Conservation (phyloP, 192 early-diverging fungal species). For the Funneliformis geosporum region DNA sequence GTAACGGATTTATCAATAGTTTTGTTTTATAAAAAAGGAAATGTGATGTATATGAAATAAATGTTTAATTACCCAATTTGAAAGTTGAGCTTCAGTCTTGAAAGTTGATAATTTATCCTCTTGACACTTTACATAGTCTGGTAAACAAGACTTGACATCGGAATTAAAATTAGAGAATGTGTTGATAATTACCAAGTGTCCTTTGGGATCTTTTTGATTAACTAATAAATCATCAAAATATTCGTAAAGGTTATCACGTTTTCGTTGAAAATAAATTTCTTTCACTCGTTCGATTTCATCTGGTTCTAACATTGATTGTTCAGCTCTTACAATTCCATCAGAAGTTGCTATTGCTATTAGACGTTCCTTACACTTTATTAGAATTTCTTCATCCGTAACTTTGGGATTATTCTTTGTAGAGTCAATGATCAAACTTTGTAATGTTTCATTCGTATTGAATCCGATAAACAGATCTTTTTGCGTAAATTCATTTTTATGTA, state of each 20-base stretch:
- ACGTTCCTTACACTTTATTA: constrained; percentile 9
- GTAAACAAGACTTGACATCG: constrained; percentile 26
- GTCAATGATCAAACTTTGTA: constrained; percentile 27
- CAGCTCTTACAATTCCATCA: constrained; percentile 27
- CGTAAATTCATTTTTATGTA: neutral
- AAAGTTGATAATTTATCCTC: constrained; percentile 26
- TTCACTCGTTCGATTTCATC: constrained; percentile 19
- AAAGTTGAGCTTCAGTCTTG: constrained; percentile 21
- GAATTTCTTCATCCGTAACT: neutral
- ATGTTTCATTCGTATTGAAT: constrained; percentile 23
- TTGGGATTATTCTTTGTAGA: neutral
- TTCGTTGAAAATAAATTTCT: constrained; percentile 8
- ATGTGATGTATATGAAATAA: no score
- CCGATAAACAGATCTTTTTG: constrained; percentile 31
- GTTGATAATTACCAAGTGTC: constrained; percentile 18
- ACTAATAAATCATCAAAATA: neutral
- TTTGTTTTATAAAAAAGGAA: no score
- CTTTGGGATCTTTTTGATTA: neutral
- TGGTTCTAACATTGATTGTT: neutral
- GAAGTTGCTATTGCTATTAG: constrained; percentile 26
- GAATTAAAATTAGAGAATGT: constrained; percentile 32
- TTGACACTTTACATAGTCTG: neutral
- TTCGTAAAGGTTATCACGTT: neutral
- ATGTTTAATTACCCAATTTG: neutral
- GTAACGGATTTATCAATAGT: no score